Conservation (phyloP, 805 yeast genomes). For the Candida qinlingensis region DNA sequence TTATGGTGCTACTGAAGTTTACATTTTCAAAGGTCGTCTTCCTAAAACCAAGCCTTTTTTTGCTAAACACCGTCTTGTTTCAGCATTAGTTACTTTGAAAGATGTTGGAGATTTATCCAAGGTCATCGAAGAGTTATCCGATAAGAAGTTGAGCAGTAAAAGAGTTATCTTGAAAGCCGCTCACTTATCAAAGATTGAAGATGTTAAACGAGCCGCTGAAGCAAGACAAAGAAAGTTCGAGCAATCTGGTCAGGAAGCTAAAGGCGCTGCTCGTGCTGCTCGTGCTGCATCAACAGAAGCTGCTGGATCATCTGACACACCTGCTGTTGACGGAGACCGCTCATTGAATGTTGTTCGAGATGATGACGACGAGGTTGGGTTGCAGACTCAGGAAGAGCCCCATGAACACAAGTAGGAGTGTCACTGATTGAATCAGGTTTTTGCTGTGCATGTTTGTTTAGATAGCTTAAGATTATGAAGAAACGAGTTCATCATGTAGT, state of each 20-base stretch:
- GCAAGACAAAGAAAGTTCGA: constrained; percentile 14
- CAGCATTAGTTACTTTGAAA: constrained; percentile 48
- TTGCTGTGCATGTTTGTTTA: too few relatives aligned
- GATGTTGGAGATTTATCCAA: constrained; percentile 36
- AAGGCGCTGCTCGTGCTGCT: constrained; percentile 10
- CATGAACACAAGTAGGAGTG: too few relatives aligned
- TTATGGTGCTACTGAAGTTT: constrained; percentile 42
- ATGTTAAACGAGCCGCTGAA: constrained; percentile 35
- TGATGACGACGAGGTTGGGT: constrained; percentile 1
- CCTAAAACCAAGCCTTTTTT: constrained; percentile 20
- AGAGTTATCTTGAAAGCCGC: constrained; percentile 36
- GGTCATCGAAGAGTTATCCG: constrained; percentile 37
- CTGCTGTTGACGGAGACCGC: not conserved
- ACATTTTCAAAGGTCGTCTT: constrained; percentile 37
- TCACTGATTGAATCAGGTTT: too few relatives aligned
- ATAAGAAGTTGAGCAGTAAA: constrained; percentile 33
- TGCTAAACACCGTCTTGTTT: constrained; percentile 32
- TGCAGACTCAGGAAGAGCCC: too few relatives aligned
- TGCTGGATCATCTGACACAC: not conserved
- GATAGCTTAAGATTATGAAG: too few relatives aligned
- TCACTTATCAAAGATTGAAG: constrained; percentile 36
- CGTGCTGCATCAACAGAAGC: not conserved
- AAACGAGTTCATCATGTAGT: too few relatives aligned
- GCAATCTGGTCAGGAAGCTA: constrained; percentile 12
- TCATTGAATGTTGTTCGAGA: not conserved